Evolutionary conservation across 1,284 basidiomycete species (phyloP), one percentile per base, ranked within the genome.

Genomic region (Ceratobasidium sp.): DNA sequence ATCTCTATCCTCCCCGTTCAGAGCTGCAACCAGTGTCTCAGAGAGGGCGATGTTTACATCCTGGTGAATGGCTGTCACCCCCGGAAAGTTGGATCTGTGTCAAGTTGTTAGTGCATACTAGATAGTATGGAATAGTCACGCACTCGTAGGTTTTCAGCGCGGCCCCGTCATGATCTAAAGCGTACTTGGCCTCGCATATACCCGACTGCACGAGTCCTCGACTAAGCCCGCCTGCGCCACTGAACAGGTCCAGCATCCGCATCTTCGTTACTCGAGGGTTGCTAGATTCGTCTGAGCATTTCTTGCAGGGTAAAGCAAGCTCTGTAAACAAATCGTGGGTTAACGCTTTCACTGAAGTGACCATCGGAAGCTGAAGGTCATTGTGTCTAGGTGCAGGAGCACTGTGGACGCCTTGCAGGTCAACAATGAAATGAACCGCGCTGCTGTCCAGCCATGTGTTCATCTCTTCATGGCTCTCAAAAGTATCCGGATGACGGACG

Each of bases 1-100:
- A 83, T 83, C 49, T 81, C 77, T 30, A 84, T 79, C 6, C 79
- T 79, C 79, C 88, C 86, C 74, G 89, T 83, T 0, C 85, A 84
- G 75, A 88, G 86, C 5, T 82, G 81, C 7, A 91, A 82, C 23
- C 21, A 67, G 32, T 0, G 54, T 58, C 18, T 43, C 44, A 3
- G 54, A 70, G 8, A 70, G 43, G 11, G 54, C 43, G 26, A 58
- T 44, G 21, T 70, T 70, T 8, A 58, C 66, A 43, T 70, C 66
- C 13, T 54, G 50, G 43, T 70, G 66, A 26, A 70, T 70, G 16
- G 66, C 23, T 5, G 23, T 58, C 1, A 30, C 54, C 0, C 44
- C 54, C 6, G 54, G 66, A 26, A 70, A 70, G 26, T 70, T 70
- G 2, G 41, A 8, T 18, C 66, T 70, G 26, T 16, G n/a, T 26